These are phyloP conservation scores for Colletotrichum tropicicola DNA, from an alignment of 2,329 filamentous ascomycete genomes.

Conservation along the genomic window DNA sequence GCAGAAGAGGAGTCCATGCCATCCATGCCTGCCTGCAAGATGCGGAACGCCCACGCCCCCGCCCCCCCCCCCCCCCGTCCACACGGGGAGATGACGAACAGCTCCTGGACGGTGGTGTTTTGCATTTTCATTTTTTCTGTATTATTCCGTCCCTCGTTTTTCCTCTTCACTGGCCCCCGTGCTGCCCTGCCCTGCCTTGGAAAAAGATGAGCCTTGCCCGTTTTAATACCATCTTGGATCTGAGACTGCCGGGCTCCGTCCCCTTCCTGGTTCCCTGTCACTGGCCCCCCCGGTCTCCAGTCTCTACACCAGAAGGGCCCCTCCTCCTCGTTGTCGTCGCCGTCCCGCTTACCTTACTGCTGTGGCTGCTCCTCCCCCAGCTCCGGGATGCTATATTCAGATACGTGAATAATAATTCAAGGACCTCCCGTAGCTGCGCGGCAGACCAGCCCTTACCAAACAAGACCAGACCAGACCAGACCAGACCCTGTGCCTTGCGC, in stretches of 20 bases:
- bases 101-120: constrained; percentile 8
- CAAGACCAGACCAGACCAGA: not conserved
- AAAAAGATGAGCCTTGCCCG: constrained; percentile 1
- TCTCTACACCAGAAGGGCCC: not conserved
- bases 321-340: not conserved
- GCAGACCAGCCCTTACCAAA: not conserved
- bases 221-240: constrained; percentile 14
- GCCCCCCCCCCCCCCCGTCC: not conserved
- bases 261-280: not conserved
- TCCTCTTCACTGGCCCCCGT: not conserved
- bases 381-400: constrained; percentile 22
- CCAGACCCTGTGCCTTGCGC: constrained; percentile 8
- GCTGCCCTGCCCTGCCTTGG: not conserved
- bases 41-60: not conserved
- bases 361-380: not conserved
- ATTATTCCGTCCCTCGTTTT: not conserved
- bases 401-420: constrained; percentile 21
- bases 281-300: not conserved
- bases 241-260: constrained; percentile 19
- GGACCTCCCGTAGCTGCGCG: not conserved
- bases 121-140: not conserved
- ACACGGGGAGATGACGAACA: constrained; percentile 18
- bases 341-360: not conserved
- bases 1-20: not conserved
- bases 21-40: constrained; percentile 4